Evolutionary conservation across 2,329 filamentous ascomycete genomes (phyloP), one percentile per base, ranked within the genome.

Genomic region (Diplodia mutila): DNA sequence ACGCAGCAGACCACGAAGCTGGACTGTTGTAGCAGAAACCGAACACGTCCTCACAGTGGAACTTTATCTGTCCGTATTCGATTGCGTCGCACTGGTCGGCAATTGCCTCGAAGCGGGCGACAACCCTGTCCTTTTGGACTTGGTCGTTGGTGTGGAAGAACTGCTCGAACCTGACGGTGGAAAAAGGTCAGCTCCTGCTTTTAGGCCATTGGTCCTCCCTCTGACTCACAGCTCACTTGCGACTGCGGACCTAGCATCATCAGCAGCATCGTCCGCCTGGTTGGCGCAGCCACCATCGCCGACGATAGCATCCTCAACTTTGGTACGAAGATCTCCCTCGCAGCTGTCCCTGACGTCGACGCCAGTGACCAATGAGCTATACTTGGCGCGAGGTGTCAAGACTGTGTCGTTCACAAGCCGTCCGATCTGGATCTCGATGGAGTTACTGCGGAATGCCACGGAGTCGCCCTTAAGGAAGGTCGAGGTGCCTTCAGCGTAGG

Each of bases 361-460:
- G 57, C 87, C 87, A 76, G 86, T 86, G 49, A 77, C 72, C 14
- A 42, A 9, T 6, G 39, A 21, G 69, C 80, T 75, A 54, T 86
- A 83, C 12, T 83, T 78, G 25, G 4, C 27, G 9, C 39, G n/a
- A 7, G 37, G 25, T 16, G 82, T 80, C 70, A 82, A 79, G 61
- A 84, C 80, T 42, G 82, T 79, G 55, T 82, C 82, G 11, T 89
- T 88, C 57, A 83, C 75, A 14, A 77, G 77, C n/a, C 85, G 88
- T 69, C 90, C 84, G 48, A 91, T 80, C 5, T 82, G 76, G 69
- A 89, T 81, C 61, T 81, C 82, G 55, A 91, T 76, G 14, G 81
- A 80, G 78, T 91, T 90, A 73, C 85, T 88, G 61, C 82, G 78
- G 78, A 85, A 91, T 8, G 82, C 75, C 2, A 90, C 75, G 59